Conservation (phyloP, 768 basidiomycete species). For the Boletus speciosus region DNA sequence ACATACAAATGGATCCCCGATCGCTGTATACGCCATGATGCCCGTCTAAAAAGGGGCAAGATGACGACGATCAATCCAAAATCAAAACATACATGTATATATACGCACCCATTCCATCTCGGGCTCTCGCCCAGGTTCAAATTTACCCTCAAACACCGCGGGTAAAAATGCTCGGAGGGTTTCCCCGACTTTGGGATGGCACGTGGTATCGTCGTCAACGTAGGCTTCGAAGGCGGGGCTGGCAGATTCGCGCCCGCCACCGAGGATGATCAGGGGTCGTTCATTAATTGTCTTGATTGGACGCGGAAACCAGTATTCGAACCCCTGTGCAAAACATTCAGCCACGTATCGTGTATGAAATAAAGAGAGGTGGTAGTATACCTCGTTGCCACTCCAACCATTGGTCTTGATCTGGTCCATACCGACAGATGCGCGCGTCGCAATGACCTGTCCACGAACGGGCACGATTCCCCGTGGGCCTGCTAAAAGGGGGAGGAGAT, state of each 20-base stretch:
- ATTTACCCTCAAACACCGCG: constrained; percentile 51
- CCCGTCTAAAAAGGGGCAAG: constrained; percentile 52
- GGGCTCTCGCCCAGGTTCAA: constrained; percentile 45
- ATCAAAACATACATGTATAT: neutral
- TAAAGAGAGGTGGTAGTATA: neutral
- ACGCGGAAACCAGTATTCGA: constrained; percentile 84
- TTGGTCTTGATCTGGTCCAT: constrained; percentile 38
- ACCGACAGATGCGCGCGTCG: constrained; percentile 41
- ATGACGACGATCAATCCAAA: neutral
- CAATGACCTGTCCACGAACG: constrained; percentile 65
- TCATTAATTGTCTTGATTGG: constrained; percentile 34
- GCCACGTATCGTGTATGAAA: neutral
- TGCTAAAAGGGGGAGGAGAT: constrained; percentile 68
- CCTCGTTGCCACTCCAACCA: constrained; percentile 46
- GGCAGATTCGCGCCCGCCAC: constrained; percentile 56
- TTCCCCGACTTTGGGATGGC: constrained; percentile 46
- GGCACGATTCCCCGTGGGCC: constrained; percentile 59
- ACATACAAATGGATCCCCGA: constrained; percentile 64
- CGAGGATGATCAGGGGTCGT: constrained; percentile 64
- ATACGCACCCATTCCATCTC: constrained; percentile 79
- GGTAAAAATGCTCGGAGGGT: constrained; percentile 61
- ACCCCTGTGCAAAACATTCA: constrained; percentile 31
- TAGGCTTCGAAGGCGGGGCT: constrained; percentile 46
- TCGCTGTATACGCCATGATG: constrained; percentile 72
- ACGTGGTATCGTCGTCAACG: constrained; percentile 53